Percentiles rank a stretch among this genome's conserved stretches.
Evolutionary conservation across 2,329 filamentous ascomycete genomes (phyloP).

Genomic region (Pseudogymnoascus sp.): DNA sequence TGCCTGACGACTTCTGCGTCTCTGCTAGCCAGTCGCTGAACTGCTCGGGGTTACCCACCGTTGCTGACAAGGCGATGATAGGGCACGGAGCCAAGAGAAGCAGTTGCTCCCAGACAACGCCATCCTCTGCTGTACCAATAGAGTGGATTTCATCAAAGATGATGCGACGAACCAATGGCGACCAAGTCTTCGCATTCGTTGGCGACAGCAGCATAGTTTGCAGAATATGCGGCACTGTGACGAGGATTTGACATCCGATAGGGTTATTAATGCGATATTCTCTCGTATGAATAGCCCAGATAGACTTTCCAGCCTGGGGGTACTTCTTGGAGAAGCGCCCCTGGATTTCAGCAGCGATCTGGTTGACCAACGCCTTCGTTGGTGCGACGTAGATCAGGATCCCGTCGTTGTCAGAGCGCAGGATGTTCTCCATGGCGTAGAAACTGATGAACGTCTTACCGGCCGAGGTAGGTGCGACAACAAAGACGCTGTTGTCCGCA

Average conservation of each 20-base stretch:
- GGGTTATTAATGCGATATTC: conserved; percentile 71
- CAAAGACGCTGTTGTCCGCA: conserved; percentile 60
- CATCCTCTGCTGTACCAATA: conserved; percentile 69
- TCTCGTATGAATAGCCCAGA: conserved; percentile 73
- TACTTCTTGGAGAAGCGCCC: conserved; percentile 63
- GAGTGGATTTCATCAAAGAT: conserved; percentile 80
- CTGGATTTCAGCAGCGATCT: conserved; percentile 73
- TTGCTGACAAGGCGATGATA: conserved; percentile 72
- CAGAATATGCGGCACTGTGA: conserved; percentile 71
- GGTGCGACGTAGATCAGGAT: conserved; percentile 73
- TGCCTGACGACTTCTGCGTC: conserved; percentile 56
- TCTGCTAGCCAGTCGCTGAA: conserved; percentile 62
- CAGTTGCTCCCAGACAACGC: conserved; percentile 71
- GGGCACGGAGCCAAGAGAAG: conserved; percentile 67
- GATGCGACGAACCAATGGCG: conserved; percentile 61
- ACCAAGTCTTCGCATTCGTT: conserved; percentile 57
- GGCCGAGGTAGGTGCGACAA: conserved; percentile 70
- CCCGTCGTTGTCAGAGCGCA: conserved; percentile 60
- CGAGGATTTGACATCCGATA: conserved; percentile 63
- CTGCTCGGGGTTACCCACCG: conserved; percentile 65
- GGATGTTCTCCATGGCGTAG: conserved; percentile 72
- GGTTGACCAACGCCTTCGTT: conserved; percentile 75
- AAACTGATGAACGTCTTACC: conserved; percentile 82
- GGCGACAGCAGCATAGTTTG: conserved; percentile 69
- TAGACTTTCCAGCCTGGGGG: conserved; percentile 51